Conservation (phyloP, 805 yeast genomes). For the Kodamaea neixiangensis region DNA sequence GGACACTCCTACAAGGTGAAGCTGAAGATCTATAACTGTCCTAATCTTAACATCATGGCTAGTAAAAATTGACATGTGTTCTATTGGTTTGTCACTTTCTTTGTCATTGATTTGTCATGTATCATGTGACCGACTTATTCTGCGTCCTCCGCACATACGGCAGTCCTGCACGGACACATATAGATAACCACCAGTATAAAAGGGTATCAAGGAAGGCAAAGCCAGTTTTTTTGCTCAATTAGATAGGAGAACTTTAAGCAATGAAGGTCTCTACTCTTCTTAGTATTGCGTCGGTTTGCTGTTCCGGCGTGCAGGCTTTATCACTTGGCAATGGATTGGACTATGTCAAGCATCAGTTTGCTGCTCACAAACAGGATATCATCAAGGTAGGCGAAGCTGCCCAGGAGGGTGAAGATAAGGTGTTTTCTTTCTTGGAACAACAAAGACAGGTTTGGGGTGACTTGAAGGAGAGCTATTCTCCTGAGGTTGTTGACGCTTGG, state of each 20-base stretch:
- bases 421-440: constrained; percentile 4
- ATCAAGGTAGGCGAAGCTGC: neutral
- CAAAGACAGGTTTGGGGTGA: constrained; percentile 9
- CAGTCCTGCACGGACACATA: neutral
- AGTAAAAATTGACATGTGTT: too few relatives aligned
- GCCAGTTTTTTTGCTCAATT: neutral
- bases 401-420: neutral
- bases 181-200: neutral
- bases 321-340: constrained; percentile 5
- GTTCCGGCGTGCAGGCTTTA: constrained; percentile 6
- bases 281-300: constrained; percentile 4
- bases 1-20: too few relatives aligned
- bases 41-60: too few relatives aligned
- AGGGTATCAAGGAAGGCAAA: neutral
- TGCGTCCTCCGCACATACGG: neutral
- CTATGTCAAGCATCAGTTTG: constrained; percentile 4
- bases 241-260: neutral
- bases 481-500: constrained; percentile 10
- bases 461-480: constrained; percentile 5
- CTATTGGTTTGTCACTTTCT: too few relatives aligned
- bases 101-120: too few relatives aligned
- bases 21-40: too few relatives aligned
- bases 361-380: neutral
- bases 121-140: neutral
- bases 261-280: constrained; percentile 8